A percentile compares a stretch with the other conserved stretches of the same genome.
Conservation (phyloP, 805 yeast species). For the Nakazawaea molendinolei region DNA sequence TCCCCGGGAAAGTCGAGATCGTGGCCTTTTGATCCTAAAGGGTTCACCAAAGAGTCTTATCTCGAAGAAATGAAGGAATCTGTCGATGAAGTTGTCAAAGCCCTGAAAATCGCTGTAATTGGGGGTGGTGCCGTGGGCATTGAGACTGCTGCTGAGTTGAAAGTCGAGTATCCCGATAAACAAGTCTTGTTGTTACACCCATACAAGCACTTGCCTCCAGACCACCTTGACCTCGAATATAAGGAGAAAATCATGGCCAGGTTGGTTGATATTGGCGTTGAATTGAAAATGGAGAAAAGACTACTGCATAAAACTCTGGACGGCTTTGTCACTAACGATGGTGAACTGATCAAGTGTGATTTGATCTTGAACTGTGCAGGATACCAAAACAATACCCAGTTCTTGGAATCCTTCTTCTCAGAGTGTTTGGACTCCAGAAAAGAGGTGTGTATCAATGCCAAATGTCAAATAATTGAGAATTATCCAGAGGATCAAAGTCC, state of each 20-base stretch:
- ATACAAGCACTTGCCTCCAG: conserved; percentile 34
- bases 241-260: conserved; percentile 15
- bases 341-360: conserved; percentile 23
- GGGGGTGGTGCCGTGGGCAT: conserved; percentile 52
- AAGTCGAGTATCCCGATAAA: conserved; percentile 29
- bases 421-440: conserved; percentile 18
- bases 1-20: conserved; percentile 45
- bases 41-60: conserved; percentile 28
- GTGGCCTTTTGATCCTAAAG: conserved; percentile 52
- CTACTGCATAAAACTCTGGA: conserved; percentile 21
- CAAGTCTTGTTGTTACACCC: conserved; percentile 35
- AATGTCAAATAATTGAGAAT: conserved; percentile 15
- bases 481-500: conserved; percentile 13
- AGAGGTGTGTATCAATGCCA: conserved; percentile 21
- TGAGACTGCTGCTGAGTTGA: conserved; percentile 44
- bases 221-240: conserved; percentile 20
- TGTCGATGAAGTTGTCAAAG: conserved; percentile 23
- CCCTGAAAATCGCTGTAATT: conserved; percentile 35
- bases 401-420: conserved; percentile 18
- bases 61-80: conserved; percentile 35
- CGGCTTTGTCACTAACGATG: conserved; percentile 17
- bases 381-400: conserved; percentile 27
- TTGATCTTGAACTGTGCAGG: conserved; percentile 31
- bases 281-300: conserved; percentile 24
- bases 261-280: conserved; percentile 18